Percentiles rank a stretch among this genome's conserved stretches.
These are phyloP conservation scores for Solanum medicagineum DNA, from an alignment of 257 asterid species.

Conservation along the genomic window DNA sequence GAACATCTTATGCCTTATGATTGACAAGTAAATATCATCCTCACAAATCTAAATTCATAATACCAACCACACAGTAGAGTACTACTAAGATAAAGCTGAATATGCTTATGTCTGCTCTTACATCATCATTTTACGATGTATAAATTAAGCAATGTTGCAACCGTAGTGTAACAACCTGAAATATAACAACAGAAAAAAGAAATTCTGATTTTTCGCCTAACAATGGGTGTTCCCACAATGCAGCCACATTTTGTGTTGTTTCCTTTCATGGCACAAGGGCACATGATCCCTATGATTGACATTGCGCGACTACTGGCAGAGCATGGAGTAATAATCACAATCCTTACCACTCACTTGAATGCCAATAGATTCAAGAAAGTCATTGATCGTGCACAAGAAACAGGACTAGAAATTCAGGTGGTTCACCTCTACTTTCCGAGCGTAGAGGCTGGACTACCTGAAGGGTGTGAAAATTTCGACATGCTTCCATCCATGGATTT, in stretches of 20 bases:
- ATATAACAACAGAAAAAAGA: background rate
- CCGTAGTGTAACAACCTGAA: background rate
- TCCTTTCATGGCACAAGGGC: conserved; percentile 22
- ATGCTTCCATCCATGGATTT: conserved; percentile 10
- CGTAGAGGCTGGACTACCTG: conserved; percentile 7
- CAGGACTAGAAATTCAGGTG: conserved; percentile 6
- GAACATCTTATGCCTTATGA: background rate
- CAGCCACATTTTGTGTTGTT: conserved; percentile 11
- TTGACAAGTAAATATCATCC: background rate
- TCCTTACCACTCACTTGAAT: conserved; percentile 8
- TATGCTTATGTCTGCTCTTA: background rate
- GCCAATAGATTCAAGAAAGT: background rate
- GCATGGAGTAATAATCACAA: background rate
- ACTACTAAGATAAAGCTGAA: background rate
- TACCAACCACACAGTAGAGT: background rate
- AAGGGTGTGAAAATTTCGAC: conserved; percentile 15
- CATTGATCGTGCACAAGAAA: background rate
- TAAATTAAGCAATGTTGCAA: background rate
- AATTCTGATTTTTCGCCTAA: background rate
- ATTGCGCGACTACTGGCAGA: conserved; percentile 1
- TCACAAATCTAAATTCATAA: background rate
- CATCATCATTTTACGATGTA: background rate
- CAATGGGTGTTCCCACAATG: background rate
- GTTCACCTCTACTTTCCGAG: conserved; percentile 9
- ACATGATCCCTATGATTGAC: conserved; percentile 14